Evolutionary conservation across 1,284 basidiomycete genomes (phyloP), one percentile per base, ranked within the genome.

Genomic region (Sphaerobolus stellatus): DNA sequence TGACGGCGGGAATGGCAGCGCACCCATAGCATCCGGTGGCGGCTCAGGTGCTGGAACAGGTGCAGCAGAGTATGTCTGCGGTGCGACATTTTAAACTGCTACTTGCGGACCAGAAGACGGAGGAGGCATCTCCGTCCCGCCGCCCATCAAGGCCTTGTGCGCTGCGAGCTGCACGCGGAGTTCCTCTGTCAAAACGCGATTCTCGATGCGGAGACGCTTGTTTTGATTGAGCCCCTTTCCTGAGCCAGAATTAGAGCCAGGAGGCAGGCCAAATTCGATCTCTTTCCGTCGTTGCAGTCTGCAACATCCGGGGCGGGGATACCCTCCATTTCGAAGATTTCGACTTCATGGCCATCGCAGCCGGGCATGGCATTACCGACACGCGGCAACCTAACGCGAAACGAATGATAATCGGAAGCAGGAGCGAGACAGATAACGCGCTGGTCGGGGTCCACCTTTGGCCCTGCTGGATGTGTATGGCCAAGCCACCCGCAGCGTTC

Each of bases 291-390:
- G 88, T 93, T 94, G 82, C 96, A 99, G 70, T 96, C 94, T 27
- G 88, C 92, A 28, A 97, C 82, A 69, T 98, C 96, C 34, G 92
- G 90, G 5, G 89, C 90, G 5, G 95, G 95, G 54, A 98, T 94
- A 57, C 96, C 96, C 68, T 96, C 95, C 97, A 99, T 99, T 25
- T 97, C 96, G 66, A 98, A 99, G 56, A 99, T 99, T 72, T 99
- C 97, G 50, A 99, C 90, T 69, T 98, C 96, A 66, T 98, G 98
- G 2, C 95, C 94, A 72, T 98, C 96, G 38, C 97, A 85, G 8
- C 94, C 96, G 2, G 95, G 94, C 0, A 99, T 76, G 0, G 96
- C 95, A 70, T 98, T 99, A 56, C 98, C 95, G 30, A 99, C 92
- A 27, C 94, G 92, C 48, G 78, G 84, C 27, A 88, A 75, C 58